A percentile compares a stretch with the other conserved stretches of the same genome.
Conservation (phyloP, 2,329 filamentous ascomycete genomes). For the Diatrype stigma region DNA sequence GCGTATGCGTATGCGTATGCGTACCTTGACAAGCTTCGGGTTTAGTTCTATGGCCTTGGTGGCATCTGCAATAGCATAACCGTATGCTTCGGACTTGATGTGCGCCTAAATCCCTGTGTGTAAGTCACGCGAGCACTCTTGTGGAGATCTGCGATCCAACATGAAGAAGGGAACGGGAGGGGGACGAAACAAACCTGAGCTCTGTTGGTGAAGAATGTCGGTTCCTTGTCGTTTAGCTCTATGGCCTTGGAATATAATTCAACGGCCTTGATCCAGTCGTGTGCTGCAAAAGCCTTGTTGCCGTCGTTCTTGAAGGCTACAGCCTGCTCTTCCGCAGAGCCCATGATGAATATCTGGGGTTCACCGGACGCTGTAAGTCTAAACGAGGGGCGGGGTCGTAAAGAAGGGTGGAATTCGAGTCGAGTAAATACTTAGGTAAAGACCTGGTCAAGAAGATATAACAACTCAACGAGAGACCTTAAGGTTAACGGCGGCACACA, state of each 20-base stretch:
- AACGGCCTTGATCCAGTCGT: constrained; percentile 81
- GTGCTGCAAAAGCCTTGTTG: constrained; percentile 84
- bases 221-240: constrained; percentile 73
- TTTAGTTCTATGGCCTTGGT: constrained; percentile 89
- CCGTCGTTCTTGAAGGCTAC: constrained; percentile 86
- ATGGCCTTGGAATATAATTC: constrained; percentile 87
- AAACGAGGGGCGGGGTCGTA: no score
- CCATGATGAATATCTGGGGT: no score
- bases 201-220: constrained; percentile 89
- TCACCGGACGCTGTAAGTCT: no score
- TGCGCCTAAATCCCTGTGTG: constrained; percentile 58
- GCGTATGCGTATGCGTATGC: no score
- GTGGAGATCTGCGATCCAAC: not conserved
- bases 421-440: no score
- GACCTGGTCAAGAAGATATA: no score
- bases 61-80: constrained; percentile 86
- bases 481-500: no score
- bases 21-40: constrained; percentile 80
- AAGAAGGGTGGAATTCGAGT: no score
- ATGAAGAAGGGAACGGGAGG: not conserved
- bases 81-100: constrained; percentile 93
- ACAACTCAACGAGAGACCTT: no score
- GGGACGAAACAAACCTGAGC: constrained; percentile 66
- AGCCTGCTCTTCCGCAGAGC: constrained; percentile 58
- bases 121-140: constrained; percentile 43